phyloP scores from a whole-genome alignment of 202 grass and related monocot genomes.

The Schoenoplectus tabernaemontani region DNA sequence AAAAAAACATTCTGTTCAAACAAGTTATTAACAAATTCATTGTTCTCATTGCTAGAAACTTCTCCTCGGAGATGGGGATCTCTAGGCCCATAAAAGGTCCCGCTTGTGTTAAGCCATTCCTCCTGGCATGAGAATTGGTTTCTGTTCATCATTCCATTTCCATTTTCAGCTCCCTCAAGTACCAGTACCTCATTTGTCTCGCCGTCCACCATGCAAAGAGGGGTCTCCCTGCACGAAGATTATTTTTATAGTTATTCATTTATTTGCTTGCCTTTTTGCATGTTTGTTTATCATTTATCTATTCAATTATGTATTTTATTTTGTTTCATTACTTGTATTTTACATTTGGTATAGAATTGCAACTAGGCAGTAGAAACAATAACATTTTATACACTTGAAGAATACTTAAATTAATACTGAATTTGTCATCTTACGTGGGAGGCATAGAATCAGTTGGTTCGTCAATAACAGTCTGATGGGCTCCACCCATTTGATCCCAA shows the following conservation, averaged over 20 bases:
- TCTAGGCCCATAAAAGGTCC: not conserved
- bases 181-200: not conserved
- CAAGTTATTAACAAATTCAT: constrained; percentile 4
- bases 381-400: not conserved
- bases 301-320: no score
- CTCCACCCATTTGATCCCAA: constrained; percentile 1
- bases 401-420: not conserved
- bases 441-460: constrained; percentile 2
- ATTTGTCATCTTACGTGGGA: not conserved
- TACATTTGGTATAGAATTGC: not conserved
- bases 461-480: not conserved
- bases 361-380: not conserved
- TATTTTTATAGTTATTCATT: not conserved
- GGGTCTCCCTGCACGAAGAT: not conserved
- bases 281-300: not conserved
- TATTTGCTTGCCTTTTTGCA: not conserved
- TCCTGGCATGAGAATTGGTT: not conserved
- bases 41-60: not conserved
- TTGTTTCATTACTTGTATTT: not conserved
- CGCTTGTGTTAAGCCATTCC: not conserved
- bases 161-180: not conserved
- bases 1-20: not conserved
- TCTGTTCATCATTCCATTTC: not conserved
- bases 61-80: not conserved
- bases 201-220: not conserved